Percentiles rank a stretch among this genome's conserved stretches.
Conservation (phyloP, 768 basidiomycete species). For the Xanthoconium purpureum region DNA sequence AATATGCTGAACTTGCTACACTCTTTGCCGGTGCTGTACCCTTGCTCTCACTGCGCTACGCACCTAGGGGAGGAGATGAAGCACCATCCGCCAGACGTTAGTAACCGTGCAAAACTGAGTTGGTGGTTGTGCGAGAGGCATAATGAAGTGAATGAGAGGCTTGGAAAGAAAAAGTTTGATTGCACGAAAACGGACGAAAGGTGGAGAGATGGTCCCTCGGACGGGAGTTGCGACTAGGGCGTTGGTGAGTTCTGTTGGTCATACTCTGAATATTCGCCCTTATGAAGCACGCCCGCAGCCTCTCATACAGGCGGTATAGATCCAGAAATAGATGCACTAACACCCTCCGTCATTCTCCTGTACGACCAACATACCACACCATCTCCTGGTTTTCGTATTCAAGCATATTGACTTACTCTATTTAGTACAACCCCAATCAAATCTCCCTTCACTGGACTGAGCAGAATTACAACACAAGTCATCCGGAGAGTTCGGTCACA, state of each 20-base stretch:
- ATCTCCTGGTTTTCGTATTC: not conserved
- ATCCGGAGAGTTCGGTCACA: too few species aligned
- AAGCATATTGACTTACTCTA: not conserved
- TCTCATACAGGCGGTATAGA: not conserved
- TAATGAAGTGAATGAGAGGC: slow-evolving; percentile 84
- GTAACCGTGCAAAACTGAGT: slow-evolving; percentile 62
- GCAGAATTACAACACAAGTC: too few species aligned
- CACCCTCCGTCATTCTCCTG: not conserved
- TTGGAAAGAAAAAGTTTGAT: slow-evolving; percentile 83
- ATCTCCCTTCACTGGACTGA: not conserved
- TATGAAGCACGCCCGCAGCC: not conserved
- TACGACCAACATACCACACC: not conserved
- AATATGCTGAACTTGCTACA: slow-evolving; percentile 82
- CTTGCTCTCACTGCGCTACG: slow-evolving; percentile 80
- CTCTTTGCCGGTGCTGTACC: slow-evolving; percentile 80
- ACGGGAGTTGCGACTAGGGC: slow-evolving; percentile 81
- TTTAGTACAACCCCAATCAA: not conserved
- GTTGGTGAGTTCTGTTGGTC: slow-evolving; percentile 6
- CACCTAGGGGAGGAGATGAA: slow-evolving; percentile 76
- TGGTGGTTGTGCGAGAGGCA: slow-evolving; percentile 90
- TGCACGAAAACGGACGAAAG: slow-evolving; percentile 80
- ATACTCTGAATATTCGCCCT: not conserved
- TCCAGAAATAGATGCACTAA: not conserved
- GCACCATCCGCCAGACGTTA: slow-evolving; percentile 73
- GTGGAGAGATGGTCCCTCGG: slow-evolving; percentile 87